A percentile compares a stretch with the other conserved stretches of the same genome.
Evolutionary conservation across 2,329 filamentous ascomycete genomes (phyloP).

Genomic region (Macrophomina phaseolina): DNA sequence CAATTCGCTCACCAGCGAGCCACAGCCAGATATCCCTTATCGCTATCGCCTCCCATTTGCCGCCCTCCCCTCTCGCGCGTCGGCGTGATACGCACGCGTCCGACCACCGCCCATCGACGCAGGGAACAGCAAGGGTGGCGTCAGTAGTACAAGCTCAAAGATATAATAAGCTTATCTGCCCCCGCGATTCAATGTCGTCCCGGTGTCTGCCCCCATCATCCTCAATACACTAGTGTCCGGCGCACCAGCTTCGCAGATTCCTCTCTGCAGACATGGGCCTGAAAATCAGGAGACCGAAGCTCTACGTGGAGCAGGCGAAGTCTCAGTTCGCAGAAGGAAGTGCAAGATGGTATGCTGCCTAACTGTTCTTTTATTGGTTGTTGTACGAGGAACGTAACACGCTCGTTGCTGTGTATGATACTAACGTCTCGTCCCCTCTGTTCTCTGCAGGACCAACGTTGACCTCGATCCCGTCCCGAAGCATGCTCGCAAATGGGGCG

Average conservation of each 20-base stretch:
- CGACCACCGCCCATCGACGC: slow-evolving; percentile 8
- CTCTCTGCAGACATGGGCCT: not conserved
- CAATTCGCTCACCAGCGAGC: not conserved
- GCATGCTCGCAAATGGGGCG: slow-evolving; percentile 53
- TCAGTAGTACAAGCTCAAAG: not conserved
- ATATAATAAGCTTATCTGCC: slow-evolving; percentile 18
- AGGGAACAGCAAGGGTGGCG: slow-evolving; percentile 7
- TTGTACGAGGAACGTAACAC: no score
- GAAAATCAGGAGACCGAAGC: slow-evolving; percentile 39
- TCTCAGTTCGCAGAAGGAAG: slow-evolving; percentile 52
- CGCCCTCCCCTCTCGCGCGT: not conserved
- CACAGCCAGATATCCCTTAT: slow-evolving; percentile 9
- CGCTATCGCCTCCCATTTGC: slow-evolving; percentile 13
- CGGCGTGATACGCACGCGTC: slow-evolving; percentile 11
- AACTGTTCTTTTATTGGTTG: no score
- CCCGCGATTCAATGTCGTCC: not conserved
- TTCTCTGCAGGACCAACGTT: slow-evolving; percentile 48
- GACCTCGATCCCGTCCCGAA: slow-evolving; percentile 57
- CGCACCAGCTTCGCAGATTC: no score
- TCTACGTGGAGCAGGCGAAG: slow-evolving; percentile 52
- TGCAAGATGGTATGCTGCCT: slow-evolving; percentile 16
- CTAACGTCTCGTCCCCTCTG: no score
- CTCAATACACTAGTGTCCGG: not conserved
- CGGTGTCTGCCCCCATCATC: not conserved
- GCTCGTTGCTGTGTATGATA: no score